phyloP scores from a whole-genome alignment of 2,329 filamentous ascomycete genomes.

The Beauveria sp. region DNA sequence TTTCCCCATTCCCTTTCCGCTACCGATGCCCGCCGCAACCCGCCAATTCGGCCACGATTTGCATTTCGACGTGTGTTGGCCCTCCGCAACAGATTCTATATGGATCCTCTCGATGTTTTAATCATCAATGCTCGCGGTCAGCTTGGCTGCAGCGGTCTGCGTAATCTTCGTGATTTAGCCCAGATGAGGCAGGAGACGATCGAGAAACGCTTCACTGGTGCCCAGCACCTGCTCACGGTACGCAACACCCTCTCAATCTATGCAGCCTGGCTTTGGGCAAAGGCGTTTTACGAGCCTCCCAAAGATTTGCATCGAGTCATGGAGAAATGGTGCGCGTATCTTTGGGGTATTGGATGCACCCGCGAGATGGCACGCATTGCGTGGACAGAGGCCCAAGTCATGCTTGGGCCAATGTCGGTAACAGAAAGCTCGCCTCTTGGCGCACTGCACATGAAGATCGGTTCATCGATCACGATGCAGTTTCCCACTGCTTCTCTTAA shows the following conservation, averaged over 20 bases:
- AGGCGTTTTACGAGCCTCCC: conserved; percentile 1
- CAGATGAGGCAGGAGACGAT: conserved; percentile 19
- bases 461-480: not conserved
- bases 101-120: conserved; percentile 16
- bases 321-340: conserved; percentile 7
- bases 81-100: not conserved
- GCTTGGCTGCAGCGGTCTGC: conserved; percentile 19
- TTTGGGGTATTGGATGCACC: conserved; percentile 8
- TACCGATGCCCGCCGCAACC: not conserved
- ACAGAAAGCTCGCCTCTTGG: not conserved
- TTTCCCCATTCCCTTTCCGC: not conserved
- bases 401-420: not conserved
- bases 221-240: conserved; percentile 10
- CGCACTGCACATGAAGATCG: not conserved
- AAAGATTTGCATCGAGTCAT: not conserved
- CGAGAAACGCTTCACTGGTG: conserved; percentile 14
- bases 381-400: not conserved
- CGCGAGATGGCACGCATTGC: conserved; percentile 3
- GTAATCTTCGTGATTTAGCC: conserved; percentile 16
- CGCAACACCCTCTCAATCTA: conserved; percentile 19
- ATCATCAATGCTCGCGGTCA: conserved; percentile 16
- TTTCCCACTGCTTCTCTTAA: not conserved
- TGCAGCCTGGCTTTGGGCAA: conserved; percentile 21
- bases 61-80: not conserved
- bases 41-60: not conserved